These are phyloP conservation scores for Aphanomyces invadans DNA, from an alignment of 352 stramenopile genomes.

Conservation along the genomic window DNA sequence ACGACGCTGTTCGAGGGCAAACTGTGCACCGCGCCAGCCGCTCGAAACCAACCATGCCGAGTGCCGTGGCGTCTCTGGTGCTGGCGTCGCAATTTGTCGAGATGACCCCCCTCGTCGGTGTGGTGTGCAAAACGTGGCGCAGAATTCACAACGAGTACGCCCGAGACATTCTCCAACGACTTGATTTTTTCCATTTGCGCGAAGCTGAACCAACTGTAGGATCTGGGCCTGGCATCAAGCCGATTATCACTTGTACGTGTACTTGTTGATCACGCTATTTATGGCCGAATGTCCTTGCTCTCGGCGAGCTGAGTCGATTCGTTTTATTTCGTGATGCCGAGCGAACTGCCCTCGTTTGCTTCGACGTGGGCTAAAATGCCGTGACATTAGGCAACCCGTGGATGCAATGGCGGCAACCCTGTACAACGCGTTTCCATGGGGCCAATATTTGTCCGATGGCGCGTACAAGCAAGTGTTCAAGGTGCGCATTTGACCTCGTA, in stretches of 20 bases:
- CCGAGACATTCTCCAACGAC: too few relatives aligned
- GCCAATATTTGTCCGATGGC: constrained; percentile 72
- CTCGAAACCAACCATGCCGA: background rate
- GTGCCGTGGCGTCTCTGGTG: constrained; percentile 29
- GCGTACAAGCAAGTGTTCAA: constrained; percentile 87
- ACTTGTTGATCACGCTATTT: too few relatives aligned
- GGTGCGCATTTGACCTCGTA: constrained; percentile 33
- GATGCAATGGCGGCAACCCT: constrained; percentile 37
- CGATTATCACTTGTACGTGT: constrained; percentile 44
- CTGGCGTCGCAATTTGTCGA: constrained; percentile 38
- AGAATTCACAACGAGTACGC: constrained; percentile 41
- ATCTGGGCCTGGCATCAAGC: constrained; percentile 45
- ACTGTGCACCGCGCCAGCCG: too few relatives aligned
- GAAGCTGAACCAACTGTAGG: constrained; percentile 29
- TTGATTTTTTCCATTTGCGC: too few relatives aligned
- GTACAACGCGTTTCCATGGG: constrained; percentile 47
- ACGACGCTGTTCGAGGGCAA: background rate
- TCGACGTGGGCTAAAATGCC: background rate
- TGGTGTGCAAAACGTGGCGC: constrained; percentile 43
- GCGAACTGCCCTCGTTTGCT: too few relatives aligned
- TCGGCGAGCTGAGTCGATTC: too few relatives aligned
- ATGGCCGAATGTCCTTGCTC: too few relatives aligned
- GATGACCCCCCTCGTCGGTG: constrained; percentile 27
- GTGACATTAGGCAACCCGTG: constrained; percentile 33
- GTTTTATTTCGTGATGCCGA: too few relatives aligned